These are phyloP conservation scores for Olyra latifolia DNA, from an alignment of 176 grass and related monocot species.

Conservation along the genomic window DNA sequence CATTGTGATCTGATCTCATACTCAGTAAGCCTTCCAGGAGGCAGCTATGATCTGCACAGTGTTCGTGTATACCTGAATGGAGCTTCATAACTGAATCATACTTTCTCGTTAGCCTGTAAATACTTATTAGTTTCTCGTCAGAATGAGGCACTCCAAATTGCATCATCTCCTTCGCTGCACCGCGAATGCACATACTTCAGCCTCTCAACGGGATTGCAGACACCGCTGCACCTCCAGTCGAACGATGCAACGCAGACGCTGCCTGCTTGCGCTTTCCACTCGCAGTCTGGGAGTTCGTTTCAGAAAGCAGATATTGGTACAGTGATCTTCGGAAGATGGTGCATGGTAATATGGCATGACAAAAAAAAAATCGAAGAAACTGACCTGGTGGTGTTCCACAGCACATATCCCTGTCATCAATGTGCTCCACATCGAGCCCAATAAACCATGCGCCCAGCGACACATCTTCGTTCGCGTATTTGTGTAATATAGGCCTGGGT, in stretches of 20 bases:
- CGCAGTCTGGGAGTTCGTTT: constrained; percentile 62
- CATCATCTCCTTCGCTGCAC: constrained; percentile 83
- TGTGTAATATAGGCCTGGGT: constrained; percentile 78
- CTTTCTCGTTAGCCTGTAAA: constrained; percentile 2
- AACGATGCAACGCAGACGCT: constrained; percentile 81
- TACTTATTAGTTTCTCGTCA: constrained; percentile 37
- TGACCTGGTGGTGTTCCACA: constrained; percentile 82
- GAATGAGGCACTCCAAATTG: constrained; percentile 72
- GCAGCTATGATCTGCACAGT: constrained; percentile 18
- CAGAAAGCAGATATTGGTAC: constrained; percentile 6
- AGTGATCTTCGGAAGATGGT: constrained; percentile 9
- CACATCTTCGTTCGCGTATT: constrained; percentile 91
- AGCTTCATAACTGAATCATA: not conserved
- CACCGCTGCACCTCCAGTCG: constrained; percentile 91
- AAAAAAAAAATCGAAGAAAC: constrained; percentile 18
- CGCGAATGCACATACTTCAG: constrained; percentile 70
- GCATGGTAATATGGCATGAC: not conserved
- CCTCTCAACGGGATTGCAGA: constrained; percentile 89
- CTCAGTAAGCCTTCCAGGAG: constrained; percentile 15
- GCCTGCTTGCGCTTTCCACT: constrained; percentile 86
- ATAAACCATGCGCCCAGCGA: constrained; percentile 89
- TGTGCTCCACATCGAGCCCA: constrained; percentile 89
- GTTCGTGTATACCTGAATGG: not conserved
- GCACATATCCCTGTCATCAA: constrained; percentile 85
- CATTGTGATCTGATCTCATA: not conserved